phyloP scores from a whole-genome alignment of 2,329 filamentous ascomycete species.

The Stemphylium vesicarium region DNA sequence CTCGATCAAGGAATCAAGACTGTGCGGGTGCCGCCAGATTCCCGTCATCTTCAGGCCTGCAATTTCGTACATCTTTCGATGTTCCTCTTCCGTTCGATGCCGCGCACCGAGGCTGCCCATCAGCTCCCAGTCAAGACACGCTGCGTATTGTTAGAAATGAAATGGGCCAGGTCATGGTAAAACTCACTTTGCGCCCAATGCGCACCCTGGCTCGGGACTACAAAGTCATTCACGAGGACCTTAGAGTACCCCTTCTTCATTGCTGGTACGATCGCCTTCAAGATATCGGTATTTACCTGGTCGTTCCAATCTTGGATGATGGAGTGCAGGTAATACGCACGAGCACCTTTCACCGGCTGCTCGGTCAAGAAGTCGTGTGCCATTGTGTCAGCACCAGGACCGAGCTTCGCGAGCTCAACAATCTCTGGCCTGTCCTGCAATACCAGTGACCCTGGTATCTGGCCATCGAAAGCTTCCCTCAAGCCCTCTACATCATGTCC shows the following conservation, averaged over 20 bases:
- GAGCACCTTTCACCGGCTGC: slow-evolving; percentile 43
- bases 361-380: slow-evolving; percentile 45
- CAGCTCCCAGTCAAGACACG: slow-evolving; percentile 35
- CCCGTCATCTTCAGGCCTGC: slow-evolving; percentile 25
- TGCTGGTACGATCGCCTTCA: slow-evolving; percentile 31
- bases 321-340: slow-evolving; percentile 37
- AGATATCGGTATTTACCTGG: slow-evolving; percentile 26
- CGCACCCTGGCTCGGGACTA: slow-evolving; percentile 32
- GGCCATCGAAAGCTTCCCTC: slow-evolving; percentile 18
- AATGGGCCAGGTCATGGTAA: neutral
- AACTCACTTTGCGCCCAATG: slow-evolving; percentile 34
- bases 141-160: slow-evolving; percentile 6
- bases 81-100: slow-evolving; percentile 32
- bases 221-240: slow-evolving; percentile 35
- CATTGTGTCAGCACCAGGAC: slow-evolving; percentile 37
- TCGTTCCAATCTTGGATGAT: slow-evolving; percentile 43
- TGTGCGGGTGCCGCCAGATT: slow-evolving; percentile 28
- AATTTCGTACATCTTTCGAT: slow-evolving; percentile 26
- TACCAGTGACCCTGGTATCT: slow-evolving; percentile 26
- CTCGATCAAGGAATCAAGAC: slow-evolving; percentile 33
- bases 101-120: slow-evolving; percentile 31
- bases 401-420: slow-evolving; percentile 24
- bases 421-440: slow-evolving; percentile 34
- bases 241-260: slow-evolving; percentile 40
- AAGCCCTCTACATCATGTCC: slow-evolving; percentile 35